A percentile compares a stretch with the other conserved stretches of the same genome.
These are phyloP conservation scores for Venturia pyrina DNA, from an alignment of 2,329 filamentous ascomycete genomes.

Conservation along the genomic window DNA sequence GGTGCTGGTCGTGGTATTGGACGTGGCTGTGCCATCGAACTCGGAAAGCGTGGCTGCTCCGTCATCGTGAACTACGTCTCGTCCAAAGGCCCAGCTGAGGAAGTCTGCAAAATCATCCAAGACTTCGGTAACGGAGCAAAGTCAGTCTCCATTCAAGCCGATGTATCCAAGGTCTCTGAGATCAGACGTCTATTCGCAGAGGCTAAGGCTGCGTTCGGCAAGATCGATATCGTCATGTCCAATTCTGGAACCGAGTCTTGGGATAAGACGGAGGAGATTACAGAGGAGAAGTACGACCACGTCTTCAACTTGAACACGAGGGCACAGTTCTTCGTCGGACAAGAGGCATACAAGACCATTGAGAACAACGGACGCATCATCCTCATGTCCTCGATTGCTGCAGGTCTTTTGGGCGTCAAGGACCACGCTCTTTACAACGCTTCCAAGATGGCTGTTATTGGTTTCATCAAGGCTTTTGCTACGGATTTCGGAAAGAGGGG, in stretches of 20 bases:
- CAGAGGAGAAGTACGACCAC: conserved; percentile 61
- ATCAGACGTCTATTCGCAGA: conserved; percentile 48
- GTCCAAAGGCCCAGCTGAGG: conserved; percentile 38
- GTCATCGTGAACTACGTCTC: conserved; percentile 58
- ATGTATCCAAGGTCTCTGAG: conserved; percentile 44
- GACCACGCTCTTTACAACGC: conserved; percentile 65
- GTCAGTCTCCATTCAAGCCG: conserved; percentile 49
- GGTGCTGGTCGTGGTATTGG: conserved; percentile 57
- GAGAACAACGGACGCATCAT: conserved; percentile 62
- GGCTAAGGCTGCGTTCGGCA: conserved; percentile 31
- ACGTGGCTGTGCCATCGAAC: conserved; percentile 55
- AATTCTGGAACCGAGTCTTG: conserved; percentile 54
- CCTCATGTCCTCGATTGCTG: conserved; percentile 65
- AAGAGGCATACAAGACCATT: conserved; percentile 63
- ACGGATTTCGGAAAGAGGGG: conserved; percentile 59
- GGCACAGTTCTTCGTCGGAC: conserved; percentile 68
- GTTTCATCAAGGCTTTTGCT: conserved; percentile 61
- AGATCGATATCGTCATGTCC: conserved; percentile 41
- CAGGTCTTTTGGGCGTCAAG: conserved; percentile 54
- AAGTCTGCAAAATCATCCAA: conserved; percentile 38
- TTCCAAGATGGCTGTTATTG: conserved; percentile 63
- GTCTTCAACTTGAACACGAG: conserved; percentile 60
- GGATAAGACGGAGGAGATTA: conserved; percentile 58
- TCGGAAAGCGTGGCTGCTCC: conserved; percentile 53
- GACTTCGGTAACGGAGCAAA: conserved; percentile 37